phyloP scores from a whole-genome alignment of 2,329 filamentous ascomycete genomes.

The Penicillium sclerotiorum region DNA sequence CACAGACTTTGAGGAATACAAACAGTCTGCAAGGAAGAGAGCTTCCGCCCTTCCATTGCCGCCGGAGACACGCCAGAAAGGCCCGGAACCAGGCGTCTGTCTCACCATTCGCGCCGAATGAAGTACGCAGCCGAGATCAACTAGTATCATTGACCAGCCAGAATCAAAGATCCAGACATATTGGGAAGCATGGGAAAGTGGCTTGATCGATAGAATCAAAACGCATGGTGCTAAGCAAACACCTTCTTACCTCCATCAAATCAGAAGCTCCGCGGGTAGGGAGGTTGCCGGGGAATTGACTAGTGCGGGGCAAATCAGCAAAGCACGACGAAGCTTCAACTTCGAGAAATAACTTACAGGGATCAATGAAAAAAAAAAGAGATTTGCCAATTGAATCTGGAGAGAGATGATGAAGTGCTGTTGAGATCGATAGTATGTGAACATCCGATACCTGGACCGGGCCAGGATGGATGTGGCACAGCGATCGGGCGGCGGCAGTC shows the following conservation, averaged over 20 bases:
- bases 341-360: slow-evolving; percentile 6
- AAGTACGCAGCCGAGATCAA: not conserved
- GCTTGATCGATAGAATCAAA: not conserved
- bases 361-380: not conserved
- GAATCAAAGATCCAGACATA: not conserved
- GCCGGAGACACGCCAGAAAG: slow-evolving; percentile 4
- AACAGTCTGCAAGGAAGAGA: slow-evolving; percentile 6
- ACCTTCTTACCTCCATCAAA: slow-evolving; percentile 9
- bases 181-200: not conserved
- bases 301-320: slow-evolving; percentile 6
- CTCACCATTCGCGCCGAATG: slow-evolving; percentile 19
- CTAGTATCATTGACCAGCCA: not conserved
- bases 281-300: not conserved
- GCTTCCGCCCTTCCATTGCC: slow-evolving; percentile 3
- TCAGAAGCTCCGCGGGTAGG: slow-evolving; percentile 2
- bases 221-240: not conserved
- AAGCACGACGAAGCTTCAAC: not conserved
- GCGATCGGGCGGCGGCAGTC: slow-evolving; percentile 14
- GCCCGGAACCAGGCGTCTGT: slow-evolving; percentile 18
- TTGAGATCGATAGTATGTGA: slow-evolving; percentile 13
- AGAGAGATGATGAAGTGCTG: not conserved
- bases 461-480: slow-evolving; percentile 15
- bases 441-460: slow-evolving; percentile 15
- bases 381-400: not conserved
- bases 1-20: not conserved